Conservation (phyloP, 306 rosid genomes). For the Inga leiocalycina region DNA sequence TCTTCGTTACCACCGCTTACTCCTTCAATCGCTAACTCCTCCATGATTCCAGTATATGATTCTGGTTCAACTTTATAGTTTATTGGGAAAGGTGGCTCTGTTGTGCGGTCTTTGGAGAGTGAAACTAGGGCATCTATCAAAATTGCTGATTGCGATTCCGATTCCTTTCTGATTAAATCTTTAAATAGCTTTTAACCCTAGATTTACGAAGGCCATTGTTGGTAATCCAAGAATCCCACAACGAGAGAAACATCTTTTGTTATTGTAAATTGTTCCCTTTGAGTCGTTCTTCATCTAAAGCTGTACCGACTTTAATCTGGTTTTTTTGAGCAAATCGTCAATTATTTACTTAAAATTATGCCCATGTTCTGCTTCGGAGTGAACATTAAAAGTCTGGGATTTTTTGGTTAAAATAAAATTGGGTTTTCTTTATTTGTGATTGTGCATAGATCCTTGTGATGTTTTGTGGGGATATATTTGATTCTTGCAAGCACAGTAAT, state of each 20-base stretch:
- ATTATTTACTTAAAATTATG: not conserved
- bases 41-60: too few relatives aligned
- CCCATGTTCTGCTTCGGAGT: slow-evolving; percentile 8
- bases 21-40: too few relatives aligned
- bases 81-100: slow-evolving; percentile 88
- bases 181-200: slow-evolving; percentile 42
- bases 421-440: slow-evolving; percentile 25
- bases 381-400: slow-evolving; percentile 13
- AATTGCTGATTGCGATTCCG: slow-evolving; percentile 74
- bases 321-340: slow-evolving; percentile 16
- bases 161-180: slow-evolving; percentile 30
- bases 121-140: slow-evolving; percentile 88
- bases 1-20: too few relatives aligned
- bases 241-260: slow-evolving; percentile 5
- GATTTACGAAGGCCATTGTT: slow-evolving; percentile 30
- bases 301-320: not conserved
- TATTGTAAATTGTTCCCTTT: not conserved
- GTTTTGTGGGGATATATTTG: slow-evolving; percentile 50
- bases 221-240: slow-evolving; percentile 1
- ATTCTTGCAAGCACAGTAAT: not conserved
- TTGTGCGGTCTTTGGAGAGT: slow-evolving; percentile 70
- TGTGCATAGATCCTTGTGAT: slow-evolving; percentile 99
- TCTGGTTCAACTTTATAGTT: not conserved
- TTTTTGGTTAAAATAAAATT: slow-evolving; percentile 30
- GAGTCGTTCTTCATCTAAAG: slow-evolving; percentile 24